phyloP scores from a whole-genome alignment of 2,329 filamentous ascomycete species.

The Ceratocystis lukuohia region DNA sequence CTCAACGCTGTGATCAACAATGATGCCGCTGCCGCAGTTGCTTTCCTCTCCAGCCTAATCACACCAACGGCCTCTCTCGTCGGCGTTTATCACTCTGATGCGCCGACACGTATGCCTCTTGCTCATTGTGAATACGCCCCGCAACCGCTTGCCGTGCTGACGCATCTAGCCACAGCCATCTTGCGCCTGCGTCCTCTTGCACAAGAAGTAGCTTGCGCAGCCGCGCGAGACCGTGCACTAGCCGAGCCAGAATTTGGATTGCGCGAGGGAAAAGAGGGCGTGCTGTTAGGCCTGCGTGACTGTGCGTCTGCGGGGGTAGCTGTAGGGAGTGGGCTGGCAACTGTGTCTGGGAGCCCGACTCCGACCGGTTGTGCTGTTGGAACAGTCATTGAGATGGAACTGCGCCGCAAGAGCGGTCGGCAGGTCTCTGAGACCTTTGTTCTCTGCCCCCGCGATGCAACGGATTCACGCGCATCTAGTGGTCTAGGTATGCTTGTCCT shows the following conservation, averaged over 20 bases:
- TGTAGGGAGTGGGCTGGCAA: conserved; percentile 22
- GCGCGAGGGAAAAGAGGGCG: conserved; percentile 61
- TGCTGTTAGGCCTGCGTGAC: conserved; percentile 46
- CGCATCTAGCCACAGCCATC: conserved; percentile 79
- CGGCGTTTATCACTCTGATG: conserved; percentile 69
- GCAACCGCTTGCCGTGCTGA: conserved; percentile 55
- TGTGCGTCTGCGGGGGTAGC: conserved; percentile 25
- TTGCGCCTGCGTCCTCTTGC: conserved; percentile 58
- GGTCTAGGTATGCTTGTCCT: conserved; percentile 36
- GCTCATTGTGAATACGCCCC: conserved; percentile 46
- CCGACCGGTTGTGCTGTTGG: not conserved
- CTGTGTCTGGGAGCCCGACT: too few species aligned
- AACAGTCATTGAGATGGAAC: conserved; percentile 70
- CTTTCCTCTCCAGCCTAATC: conserved; percentile 57
- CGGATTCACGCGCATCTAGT: not conserved
- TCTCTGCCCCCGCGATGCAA: conserved; percentile 1
- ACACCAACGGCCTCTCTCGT: conserved; percentile 57
- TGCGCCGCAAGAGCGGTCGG: conserved; percentile 69
- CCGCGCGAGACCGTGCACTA: conserved; percentile 61
- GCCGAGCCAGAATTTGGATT: conserved; percentile 69
- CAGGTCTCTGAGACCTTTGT: conserved; percentile 58
- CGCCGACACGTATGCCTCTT: conserved; percentile 42
- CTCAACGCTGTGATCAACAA: conserved; percentile 52
- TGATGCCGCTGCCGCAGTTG: conserved; percentile 44
- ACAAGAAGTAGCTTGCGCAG: conserved; percentile 60